phyloP scores from a whole-genome alignment of 345 rosid species.

The Combretum micranthum region DNA sequence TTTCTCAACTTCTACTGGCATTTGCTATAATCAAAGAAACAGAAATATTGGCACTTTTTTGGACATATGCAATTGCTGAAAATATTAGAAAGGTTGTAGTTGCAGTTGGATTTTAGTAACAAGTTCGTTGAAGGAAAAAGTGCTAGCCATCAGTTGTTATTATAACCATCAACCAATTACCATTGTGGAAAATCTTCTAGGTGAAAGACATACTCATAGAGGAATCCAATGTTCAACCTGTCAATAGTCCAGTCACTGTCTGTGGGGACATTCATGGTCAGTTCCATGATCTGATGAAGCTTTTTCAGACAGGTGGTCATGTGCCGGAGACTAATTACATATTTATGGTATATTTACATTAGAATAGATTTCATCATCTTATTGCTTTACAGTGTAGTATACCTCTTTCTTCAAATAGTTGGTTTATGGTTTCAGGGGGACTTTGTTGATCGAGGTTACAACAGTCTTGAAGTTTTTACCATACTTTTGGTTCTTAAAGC shows the following conservation, averaged over 20 bases:
- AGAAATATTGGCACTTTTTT: no score
- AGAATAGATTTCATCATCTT: conserved; percentile 1
- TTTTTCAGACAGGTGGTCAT: conserved; percentile 97
- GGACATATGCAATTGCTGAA: no score
- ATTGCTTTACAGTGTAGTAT: not conserved
- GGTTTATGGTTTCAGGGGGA: conserved; percentile 54
- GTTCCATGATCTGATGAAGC: conserved; percentile 98
- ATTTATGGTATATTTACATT: conserved; percentile 54
- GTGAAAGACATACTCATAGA: conserved; percentile 95
- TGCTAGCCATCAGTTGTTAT: no score
- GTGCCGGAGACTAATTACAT: conserved; percentile 98
- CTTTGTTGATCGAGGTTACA: conserved; percentile 94
- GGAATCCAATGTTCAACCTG: conserved; percentile 99
- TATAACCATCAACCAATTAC: not conserved
- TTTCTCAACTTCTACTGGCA: no score
- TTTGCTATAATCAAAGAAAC: no score
- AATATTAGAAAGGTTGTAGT: no score
- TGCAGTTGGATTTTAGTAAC: no score
- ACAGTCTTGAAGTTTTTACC: conserved; percentile 94
- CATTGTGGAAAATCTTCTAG: conserved; percentile 26
- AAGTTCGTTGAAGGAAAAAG: no score
- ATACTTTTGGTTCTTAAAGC: conserved; percentile 96
- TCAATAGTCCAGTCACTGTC: conserved; percentile 98
- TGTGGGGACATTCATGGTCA: conserved; percentile 99
- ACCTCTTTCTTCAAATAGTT: conserved; percentile 5